Evolutionary conservation across 1,284 basidiomycete species (phyloP).

Genomic region (Malassezia globosa): DNA sequence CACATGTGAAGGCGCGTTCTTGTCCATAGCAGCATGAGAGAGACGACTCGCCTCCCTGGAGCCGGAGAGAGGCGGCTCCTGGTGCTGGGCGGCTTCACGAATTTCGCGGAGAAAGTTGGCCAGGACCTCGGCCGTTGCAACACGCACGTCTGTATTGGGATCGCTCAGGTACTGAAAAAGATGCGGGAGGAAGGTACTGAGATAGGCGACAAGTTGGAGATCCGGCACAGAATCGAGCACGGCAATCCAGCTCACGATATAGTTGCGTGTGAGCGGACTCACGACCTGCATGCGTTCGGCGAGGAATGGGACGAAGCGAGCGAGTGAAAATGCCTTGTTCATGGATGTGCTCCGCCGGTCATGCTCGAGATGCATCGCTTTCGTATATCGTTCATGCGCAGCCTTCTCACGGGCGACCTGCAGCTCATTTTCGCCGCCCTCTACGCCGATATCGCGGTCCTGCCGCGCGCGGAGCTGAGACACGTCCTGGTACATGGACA

Average conservation of each 20-base stretch:
- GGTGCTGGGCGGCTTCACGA: conserved; percentile 33
- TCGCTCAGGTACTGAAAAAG: conserved; percentile 83
- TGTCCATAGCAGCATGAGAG: conserved; percentile 14
- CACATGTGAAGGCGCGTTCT: background rate
- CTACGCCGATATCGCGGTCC: conserved; percentile 45
- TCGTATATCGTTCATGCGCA: conserved; percentile 14
- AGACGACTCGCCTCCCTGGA: conserved; percentile 2
- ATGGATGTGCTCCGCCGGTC: conserved; percentile 23
- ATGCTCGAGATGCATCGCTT: conserved; percentile 12
- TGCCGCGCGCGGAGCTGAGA: conserved; percentile 52
- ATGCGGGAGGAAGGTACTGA: conserved; percentile 88
- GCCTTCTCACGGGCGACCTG: conserved; percentile 42
- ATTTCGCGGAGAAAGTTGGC: conserved; percentile 84
- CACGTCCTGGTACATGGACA: conserved; percentile 69
- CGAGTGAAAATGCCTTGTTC: conserved; percentile 66
- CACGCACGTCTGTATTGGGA: conserved; percentile 81
- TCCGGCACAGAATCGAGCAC: conserved; percentile 94
- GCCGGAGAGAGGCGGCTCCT: background rate
- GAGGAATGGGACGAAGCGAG: conserved; percentile 85
- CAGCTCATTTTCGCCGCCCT: conserved; percentile 33
- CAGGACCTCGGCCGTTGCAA: conserved; percentile 79
- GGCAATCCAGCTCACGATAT: conserved; percentile 90
- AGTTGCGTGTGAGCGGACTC: conserved; percentile 89
- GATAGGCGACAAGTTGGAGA: conserved; percentile 80
- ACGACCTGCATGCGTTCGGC: conserved; percentile 87